Evolutionary conservation across 2,329 filamentous ascomycete species (phyloP), one percentile per base, ranked within the genome.

Genomic region (Sporothrix sp.): DNA sequence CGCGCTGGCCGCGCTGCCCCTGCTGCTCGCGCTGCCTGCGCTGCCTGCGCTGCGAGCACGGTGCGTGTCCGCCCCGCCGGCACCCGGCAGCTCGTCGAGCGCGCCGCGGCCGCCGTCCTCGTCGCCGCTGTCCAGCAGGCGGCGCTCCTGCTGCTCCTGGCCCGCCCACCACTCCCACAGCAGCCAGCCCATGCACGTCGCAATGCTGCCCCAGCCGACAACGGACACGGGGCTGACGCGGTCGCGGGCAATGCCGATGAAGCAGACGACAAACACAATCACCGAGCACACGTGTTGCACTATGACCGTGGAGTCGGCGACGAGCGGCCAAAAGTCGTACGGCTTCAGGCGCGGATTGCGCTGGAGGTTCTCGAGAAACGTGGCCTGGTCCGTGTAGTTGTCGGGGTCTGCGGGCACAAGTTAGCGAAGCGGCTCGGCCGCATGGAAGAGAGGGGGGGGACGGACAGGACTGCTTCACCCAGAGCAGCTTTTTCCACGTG

Each of bases 251-350:
- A 98, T 98, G 48, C 82, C 88, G 14, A 90, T 82, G 63, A 98
- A 98, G 67, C 87, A 95, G 57, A 91, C 90, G 54, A 95, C 79
- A 63, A 97, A 98, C 51, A 98, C 91, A 49, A 86, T 85, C 54
- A 97, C 90, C 7, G 88, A 94, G 65, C 88, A 95, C 44, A 97
- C 85, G 66, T 98, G 93, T 66, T 98, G 93, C 16, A 97, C 86
- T 58, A 98, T 96, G 53, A 97, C 88, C 3, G 91, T 96, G 13
- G 87, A 91, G 65, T 97, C 91, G 52, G 88, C 87, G 46, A 97
- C 89, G 30, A 98, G 75, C 8, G 90, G 88, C 91, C 93, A 98
- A 68, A 98, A 98, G 62, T 97, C 90, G 66, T 98, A 98, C 0
- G 91, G 91, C 58, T 93, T 85, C 48, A 97, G 78, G 36, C 90